These are phyloP conservation scores for Lineolata rhizophorae DNA, from an alignment of 495 filamentous ascomycete species.

Conservation along the genomic window DNA sequence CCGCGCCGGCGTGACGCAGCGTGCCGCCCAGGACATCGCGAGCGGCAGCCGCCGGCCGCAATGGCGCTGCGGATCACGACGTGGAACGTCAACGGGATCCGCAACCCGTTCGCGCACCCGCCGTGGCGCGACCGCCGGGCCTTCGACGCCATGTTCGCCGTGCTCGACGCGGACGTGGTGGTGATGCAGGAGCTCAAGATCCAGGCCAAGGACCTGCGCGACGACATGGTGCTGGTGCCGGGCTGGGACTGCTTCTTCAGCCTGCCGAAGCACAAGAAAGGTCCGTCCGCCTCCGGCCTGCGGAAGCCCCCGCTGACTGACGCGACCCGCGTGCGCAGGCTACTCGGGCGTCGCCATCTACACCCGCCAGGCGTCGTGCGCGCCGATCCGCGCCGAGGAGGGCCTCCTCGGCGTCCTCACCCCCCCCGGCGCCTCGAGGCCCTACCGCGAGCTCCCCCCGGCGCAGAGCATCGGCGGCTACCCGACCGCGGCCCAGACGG, in stretches of 20 bases:
- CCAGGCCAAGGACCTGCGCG: conserved; percentile 74
- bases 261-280: conserved; percentile 81
- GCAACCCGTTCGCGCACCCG: conserved; percentile 86
- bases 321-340: conserved; percentile 26
- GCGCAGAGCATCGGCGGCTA: conserved; percentile 89
- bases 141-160: conserved; percentile 94
- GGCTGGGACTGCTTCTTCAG: conserved; percentile 97
- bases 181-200: conserved; percentile 95
- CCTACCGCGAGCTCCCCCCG: conserved; percentile 52
- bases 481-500: conserved; percentile 43
- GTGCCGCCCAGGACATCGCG: too few relatives aligned
- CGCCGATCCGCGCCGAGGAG: conserved; percentile 81
- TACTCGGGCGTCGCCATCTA: conserved; percentile 95
- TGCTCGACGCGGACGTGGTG: conserved; percentile 79
- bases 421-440: conserved; percentile 50
- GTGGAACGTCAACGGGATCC: conserved; percentile 95
- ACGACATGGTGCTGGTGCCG: conserved; percentile 89
- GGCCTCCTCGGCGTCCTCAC: conserved; percentile 68
- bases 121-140: conserved; percentile 79
- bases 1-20: too few relatives aligned
- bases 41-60: too few relatives aligned
- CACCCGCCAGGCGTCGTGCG: conserved; percentile 70
- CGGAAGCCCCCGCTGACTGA: neutral
- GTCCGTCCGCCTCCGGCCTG: conserved; percentile 19
- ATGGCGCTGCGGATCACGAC: conserved; percentile 74